Evolutionary conservation across 2,329 filamentous ascomycete species (phyloP), one percentile per base, ranked within the genome.

Genomic region (Scytalidium lignicola): DNA sequence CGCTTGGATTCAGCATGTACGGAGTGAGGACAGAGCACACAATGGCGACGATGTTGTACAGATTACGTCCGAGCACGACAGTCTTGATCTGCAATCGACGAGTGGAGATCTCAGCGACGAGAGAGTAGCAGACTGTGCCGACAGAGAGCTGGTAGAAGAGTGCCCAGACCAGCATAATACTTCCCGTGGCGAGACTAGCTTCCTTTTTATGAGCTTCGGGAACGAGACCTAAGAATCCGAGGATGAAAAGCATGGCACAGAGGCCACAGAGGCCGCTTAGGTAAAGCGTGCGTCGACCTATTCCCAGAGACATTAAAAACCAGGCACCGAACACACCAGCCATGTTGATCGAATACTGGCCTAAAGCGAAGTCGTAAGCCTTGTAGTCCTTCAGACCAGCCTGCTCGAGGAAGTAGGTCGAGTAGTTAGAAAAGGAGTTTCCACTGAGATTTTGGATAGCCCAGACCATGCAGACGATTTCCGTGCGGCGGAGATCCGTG

Each of bases 31-130:
- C 85, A 45, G 82, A 85, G 63, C 83, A 88, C 59, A 95, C 70
- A 57, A 96, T 95, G 55, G 80, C 86, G 45, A 95, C 72, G 61
- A 93, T 91, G 74, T 79, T 81, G 53, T 52, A 55, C 37, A 90
- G 71, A 58, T 89, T 88, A 48, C 90, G 85, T 1, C 87, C 90
- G 2, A 96, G 78, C 1, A 93, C 90, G 19, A 95, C 86, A 0
- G 91, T 95, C 74, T 96, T 96, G 72, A 95, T 91, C 63, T 91
- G 86, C 28, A 96, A 76, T 2, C 90, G 80, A 13, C 88, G 81
- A 0, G 89, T 90, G 0, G 89, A 90, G 19, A 96, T 70, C 66
- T 96, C 90, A 1, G 87, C 82, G 3, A 96, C 90, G 10, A 96
- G 79, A 0, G 89, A 93, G 70, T 95, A 96, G 67, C 86, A 90